Conservation (phyloP, 306 rosid genomes). For the Lithocarpus polystachyus region DNA sequence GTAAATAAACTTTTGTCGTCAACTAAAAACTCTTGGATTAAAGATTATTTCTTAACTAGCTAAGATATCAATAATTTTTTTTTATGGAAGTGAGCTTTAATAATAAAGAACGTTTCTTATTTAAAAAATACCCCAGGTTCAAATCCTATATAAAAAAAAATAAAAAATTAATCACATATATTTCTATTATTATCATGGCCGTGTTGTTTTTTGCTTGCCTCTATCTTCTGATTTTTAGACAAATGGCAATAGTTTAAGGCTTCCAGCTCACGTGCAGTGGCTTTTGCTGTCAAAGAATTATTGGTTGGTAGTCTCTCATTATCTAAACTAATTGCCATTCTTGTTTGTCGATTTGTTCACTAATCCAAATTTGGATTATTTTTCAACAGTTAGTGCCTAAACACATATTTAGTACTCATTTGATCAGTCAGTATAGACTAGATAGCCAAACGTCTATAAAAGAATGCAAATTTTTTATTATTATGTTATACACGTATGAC, state of each 20-base stretch:
- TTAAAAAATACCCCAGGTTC: too few relatives aligned
- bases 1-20: too few relatives aligned
- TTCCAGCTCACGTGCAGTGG: background rate
- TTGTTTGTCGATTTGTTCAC: slow-evolving; percentile 30
- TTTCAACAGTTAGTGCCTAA: slow-evolving; percentile 19
- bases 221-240: background rate
- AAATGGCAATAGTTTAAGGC: background rate
- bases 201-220: too few relatives aligned
- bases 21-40: too few relatives aligned
- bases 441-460: too few relatives aligned
- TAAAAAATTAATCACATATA: background rate
- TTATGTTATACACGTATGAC: background rate
- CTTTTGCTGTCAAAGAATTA: slow-evolving; percentile 8
- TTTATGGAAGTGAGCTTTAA: too few relatives aligned
- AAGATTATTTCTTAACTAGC: too few relatives aligned
- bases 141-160: too few relatives aligned
- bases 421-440: background rate
- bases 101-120: too few relatives aligned
- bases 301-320: slow-evolving; percentile 33
- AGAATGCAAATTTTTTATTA: too few relatives aligned
- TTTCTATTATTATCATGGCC: background rate
- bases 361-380: slow-evolving; percentile 28
- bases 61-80: too few relatives aligned
- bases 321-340: background rate
- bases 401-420: background rate